These are phyloP conservation scores for Tuber magnatum DNA, from an alignment of 495 filamentous ascomycete species.

Conservation along the genomic window DNA sequence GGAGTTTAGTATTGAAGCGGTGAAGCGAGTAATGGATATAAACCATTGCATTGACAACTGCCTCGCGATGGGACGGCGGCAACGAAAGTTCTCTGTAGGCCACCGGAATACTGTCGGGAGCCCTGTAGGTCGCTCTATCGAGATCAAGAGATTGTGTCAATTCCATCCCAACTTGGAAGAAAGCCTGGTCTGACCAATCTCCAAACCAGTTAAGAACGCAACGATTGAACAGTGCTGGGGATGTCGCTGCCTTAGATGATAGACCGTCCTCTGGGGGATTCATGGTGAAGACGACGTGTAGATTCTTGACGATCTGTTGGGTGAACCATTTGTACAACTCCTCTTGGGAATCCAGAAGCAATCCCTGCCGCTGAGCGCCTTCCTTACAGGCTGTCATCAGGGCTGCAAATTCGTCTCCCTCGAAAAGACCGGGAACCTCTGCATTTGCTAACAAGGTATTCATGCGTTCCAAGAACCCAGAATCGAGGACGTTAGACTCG, in stretches of 20 bases:
- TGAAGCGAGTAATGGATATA: conserved; percentile 94
- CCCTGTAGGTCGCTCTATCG: conserved; percentile 70
- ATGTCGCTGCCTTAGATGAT: conserved; percentile 91
- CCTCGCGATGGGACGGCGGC: conserved; percentile 80
- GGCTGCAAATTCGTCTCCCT: conserved; percentile 91
- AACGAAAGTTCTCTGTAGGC: conserved; percentile 78
- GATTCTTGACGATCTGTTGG: conserved; percentile 94
- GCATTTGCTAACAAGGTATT: conserved; percentile 97
- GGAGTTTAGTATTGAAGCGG: conserved; percentile 76
- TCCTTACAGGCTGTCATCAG: conserved; percentile 98
- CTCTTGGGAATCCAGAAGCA: conserved; percentile 92
- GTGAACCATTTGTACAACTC: conserved; percentile 99
- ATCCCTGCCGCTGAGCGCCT: conserved; percentile 89
- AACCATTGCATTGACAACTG: conserved; percentile 95
- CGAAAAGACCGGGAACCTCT: conserved; percentile 94
- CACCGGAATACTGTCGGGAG: conserved; percentile 87
- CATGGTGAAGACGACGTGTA: conserved; percentile 99
- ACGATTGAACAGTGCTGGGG: conserved; percentile 95
- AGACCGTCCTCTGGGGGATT: conserved; percentile 96
- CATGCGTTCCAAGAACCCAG: conserved; percentile 97
- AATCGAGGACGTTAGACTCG: conserved; percentile 96
- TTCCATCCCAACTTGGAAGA: conserved; percentile 96
- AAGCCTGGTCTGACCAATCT: conserved; percentile 97
- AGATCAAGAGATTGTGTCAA: conserved; percentile 92
- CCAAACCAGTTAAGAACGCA: conserved; percentile 99